A percentile compares a stretch with the other conserved stretches of the same genome.
Conservation (phyloP, 2,329 filamentous ascomycete genomes). For the Monilinia fructigena region DNA sequence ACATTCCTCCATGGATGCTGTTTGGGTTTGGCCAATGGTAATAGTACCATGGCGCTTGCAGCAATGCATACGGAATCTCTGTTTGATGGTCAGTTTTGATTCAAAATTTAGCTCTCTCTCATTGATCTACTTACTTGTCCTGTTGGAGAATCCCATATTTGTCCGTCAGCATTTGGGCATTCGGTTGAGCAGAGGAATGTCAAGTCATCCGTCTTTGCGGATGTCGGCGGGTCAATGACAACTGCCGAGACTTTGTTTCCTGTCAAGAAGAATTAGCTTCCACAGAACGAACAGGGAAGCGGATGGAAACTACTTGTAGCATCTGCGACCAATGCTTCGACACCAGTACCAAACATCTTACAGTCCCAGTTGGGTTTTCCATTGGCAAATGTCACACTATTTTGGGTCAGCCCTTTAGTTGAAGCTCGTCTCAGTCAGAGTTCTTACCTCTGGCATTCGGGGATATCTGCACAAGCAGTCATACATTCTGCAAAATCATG, state of each 20-base stretch:
- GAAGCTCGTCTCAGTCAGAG: not conserved
- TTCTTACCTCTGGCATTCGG: slow-evolving; percentile 15
- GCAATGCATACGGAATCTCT: slow-evolving; percentile 11
- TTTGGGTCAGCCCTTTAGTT: not conserved
- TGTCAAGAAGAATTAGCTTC: not conserved
- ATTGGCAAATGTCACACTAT: slow-evolving; percentile 4
- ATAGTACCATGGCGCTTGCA: slow-evolving; percentile 9
- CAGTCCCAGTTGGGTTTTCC: slow-evolving; percentile 15
- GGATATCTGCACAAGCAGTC: slow-evolving; percentile 16
- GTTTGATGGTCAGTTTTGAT: not conserved
- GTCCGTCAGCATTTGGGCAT: slow-evolving; percentile 18
- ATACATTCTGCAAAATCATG: slow-evolving; percentile 18
- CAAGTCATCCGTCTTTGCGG: not conserved
- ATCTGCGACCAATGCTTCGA: slow-evolving; percentile 8
- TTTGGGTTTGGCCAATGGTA: not conserved
- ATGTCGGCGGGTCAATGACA: slow-evolving; percentile 10
- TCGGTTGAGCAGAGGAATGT: slow-evolving; percentile 11
- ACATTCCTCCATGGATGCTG: slow-evolving; percentile 12
- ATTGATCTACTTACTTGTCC: not conserved
- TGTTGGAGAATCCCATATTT: slow-evolving; percentile 14
- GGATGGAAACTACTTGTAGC: not conserved
- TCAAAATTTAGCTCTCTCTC: not conserved
- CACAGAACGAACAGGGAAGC: not conserved
- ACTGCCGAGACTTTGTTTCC: slow-evolving; percentile 6
- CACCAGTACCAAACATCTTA: slow-evolving; percentile 6